Percentiles rank a stretch among this genome's conserved stretches.
Conservation (phyloP, 2,329 filamentous ascomycete genomes). For the Fusarium floridanum region DNA sequence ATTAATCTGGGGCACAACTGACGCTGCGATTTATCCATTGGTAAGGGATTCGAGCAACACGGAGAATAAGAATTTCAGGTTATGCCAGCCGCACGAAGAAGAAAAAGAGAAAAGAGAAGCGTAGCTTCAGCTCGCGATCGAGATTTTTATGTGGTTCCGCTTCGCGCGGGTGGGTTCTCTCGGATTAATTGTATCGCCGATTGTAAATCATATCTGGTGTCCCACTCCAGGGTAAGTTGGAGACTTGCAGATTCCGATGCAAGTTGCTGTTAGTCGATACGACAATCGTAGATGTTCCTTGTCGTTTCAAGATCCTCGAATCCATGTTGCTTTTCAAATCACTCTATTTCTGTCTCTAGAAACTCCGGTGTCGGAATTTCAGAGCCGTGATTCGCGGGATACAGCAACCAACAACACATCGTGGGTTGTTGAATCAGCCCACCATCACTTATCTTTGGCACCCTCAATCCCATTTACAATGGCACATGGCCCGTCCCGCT, state of each 20-base stretch:
- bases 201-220: too few species aligned
- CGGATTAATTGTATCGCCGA: conserved; percentile 25
- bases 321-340: neutral
- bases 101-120: conserved; percentile 65
- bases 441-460: neutral
- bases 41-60: conserved; percentile 80
- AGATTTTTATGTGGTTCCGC: conserved; percentile 48
- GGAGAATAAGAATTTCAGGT: conserved; percentile 75
- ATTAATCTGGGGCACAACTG: conserved; percentile 83
- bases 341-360: neutral
- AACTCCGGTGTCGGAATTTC: neutral
- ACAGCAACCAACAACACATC: neutral
- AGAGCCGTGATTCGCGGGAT: neutral
- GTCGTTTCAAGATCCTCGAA: neutral
- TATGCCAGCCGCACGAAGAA: conserved; percentile 85
- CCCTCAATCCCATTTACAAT: neutral
- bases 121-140: conserved; percentile 34
- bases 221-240: conserved; percentile 20
- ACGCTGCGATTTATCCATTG: conserved; percentile 74
- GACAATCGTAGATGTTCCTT: neutral
- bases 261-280: neutral
- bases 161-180: neutral
- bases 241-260: neutral
- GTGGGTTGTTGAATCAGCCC: conserved; percentile 3
- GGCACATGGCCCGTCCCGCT: neutral